A percentile compares a stretch with the other conserved stretches of the same genome.
Conservation (phyloP, 345 rosid species). For the Moricandia moricandioides region DNA sequence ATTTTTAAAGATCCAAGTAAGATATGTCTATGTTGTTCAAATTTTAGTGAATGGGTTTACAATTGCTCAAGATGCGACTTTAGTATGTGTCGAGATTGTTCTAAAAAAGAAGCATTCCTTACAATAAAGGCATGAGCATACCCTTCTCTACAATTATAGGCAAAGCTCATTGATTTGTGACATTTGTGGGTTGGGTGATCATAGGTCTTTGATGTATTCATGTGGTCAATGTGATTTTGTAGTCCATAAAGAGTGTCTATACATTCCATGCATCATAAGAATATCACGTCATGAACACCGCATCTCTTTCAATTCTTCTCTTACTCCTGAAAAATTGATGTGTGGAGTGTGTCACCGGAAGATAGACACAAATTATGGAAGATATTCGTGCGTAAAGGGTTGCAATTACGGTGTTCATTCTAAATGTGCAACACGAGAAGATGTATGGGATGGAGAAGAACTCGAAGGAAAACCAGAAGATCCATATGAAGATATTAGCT, state of each 20-base stretch:
- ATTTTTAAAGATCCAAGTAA: neutral
- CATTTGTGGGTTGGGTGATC: neutral
- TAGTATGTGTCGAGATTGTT: neutral
- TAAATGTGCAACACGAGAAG: slow-evolving; percentile 10
- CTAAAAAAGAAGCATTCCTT: neutral
- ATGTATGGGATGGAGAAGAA: slow-evolving; percentile 27
- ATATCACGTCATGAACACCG: slow-evolving; percentile 25
- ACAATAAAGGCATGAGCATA: slow-evolving; percentile 5
- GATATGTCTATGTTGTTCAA: neutral
- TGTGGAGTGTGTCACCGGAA: slow-evolving; percentile 18
- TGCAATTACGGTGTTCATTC: slow-evolving; percentile 21
- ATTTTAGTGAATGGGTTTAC: neutral
- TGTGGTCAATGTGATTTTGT: slow-evolving; percentile 5
- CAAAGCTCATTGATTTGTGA: neutral
- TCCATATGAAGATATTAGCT: neutral
- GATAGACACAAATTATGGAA: slow-evolving; percentile 2
- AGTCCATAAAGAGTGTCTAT: neutral
- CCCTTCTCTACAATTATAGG: neutral
- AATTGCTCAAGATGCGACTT: slow-evolving; percentile 6
- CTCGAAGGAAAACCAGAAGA: neutral
- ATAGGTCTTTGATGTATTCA: neutral
- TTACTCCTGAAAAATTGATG: neutral
- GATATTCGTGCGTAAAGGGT: slow-evolving; percentile 16
- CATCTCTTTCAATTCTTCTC: neutral
- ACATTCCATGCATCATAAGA: neutral